phyloP scores from a whole-genome alignment of 768 basidiomycete genomes.

The Amanita rimosa region DNA sequence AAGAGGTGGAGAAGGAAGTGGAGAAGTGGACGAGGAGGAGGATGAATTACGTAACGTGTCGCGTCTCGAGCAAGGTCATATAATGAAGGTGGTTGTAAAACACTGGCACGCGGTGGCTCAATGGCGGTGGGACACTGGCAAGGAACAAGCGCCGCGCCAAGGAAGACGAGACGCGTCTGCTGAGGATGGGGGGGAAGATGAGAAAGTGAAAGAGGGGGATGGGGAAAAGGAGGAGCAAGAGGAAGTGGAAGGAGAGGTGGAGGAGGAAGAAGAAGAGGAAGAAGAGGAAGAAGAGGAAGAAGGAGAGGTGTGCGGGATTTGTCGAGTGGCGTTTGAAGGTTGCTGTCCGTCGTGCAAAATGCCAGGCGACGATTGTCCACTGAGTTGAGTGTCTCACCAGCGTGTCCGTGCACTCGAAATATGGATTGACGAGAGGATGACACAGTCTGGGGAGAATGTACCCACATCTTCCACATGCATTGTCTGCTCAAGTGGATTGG shows the following conservation, averaged over 20 bases:
- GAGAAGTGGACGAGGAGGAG: no score
- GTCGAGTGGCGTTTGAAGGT: slow-evolving; percentile 84
- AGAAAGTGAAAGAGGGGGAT: no score
- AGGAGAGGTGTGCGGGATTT: slow-evolving; percentile 73
- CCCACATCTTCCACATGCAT: slow-evolving; percentile 98
- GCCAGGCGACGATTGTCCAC: slow-evolving; percentile 91
- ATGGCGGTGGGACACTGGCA: slow-evolving; percentile 73
- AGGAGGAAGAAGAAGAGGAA: slow-evolving; percentile 14
- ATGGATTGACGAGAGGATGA: no score
- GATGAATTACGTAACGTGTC: background rate
- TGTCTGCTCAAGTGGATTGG: slow-evolving; percentile 95
- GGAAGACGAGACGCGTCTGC: slow-evolving; percentile 22
- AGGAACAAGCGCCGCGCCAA: slow-evolving; percentile 20
- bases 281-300: slow-evolving; percentile 26
- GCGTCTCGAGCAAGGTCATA: no score
- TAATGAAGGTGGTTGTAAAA: slow-evolving; percentile 80
- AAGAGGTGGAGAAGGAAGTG: no score
- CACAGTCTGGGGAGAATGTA: slow-evolving; percentile 86
- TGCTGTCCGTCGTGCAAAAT: slow-evolving; percentile 95
- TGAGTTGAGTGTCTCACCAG: slow-evolving; percentile 54
- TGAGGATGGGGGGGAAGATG: no score
- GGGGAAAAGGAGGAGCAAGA: no score
- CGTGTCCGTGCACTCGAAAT: no score
- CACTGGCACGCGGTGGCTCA: slow-evolving; percentile 83
- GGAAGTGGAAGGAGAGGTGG: slow-evolving; percentile 35